Percentiles rank a stretch among this genome's conserved stretches.
These are phyloP conservation scores for Centaurea solstitialis DNA, from an alignment of 129 eudicot genomes.

Conservation along the genomic window DNA sequence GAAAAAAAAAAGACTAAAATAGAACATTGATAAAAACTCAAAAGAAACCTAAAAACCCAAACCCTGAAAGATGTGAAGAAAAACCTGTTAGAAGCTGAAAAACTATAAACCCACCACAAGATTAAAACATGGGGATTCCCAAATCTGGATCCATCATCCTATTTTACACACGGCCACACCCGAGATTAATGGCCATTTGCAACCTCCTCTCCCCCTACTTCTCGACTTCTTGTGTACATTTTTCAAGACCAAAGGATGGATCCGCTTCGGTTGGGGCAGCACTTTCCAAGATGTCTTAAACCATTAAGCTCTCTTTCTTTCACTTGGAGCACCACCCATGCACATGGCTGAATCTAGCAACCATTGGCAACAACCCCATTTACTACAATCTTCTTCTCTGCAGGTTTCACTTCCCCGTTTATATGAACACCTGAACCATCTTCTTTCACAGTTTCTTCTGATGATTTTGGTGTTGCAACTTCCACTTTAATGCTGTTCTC, in stretches of 20 bases:
- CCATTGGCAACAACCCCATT: constrained; percentile 59
- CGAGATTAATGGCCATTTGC: constrained; percentile 12
- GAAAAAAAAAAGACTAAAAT: neutral
- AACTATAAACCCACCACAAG: constrained; percentile 25
- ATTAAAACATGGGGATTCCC: constrained; percentile 12
- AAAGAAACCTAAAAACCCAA: constrained; percentile 25
- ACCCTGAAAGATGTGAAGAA: constrained; percentile 10
- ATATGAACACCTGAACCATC: constrained; percentile 17
- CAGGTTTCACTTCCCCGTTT: constrained; percentile 35
- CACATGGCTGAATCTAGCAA: constrained; percentile 31
- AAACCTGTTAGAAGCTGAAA: constrained; percentile 25
- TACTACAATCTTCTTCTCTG: constrained; percentile 29
- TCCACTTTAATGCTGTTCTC: constrained; percentile 36
- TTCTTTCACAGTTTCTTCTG: constrained; percentile 34
- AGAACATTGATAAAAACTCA: constrained; percentile 4
- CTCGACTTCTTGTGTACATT: constrained; percentile 9
- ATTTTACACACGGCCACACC: constrained; percentile 4
- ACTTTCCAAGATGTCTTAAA: neutral
- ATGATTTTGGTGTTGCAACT: constrained; percentile 26
- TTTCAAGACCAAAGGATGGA: constrained; percentile 8
- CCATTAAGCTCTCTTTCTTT: neutral
- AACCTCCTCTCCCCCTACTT: constrained; percentile 6
- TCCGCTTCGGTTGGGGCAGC: constrained; percentile 17
- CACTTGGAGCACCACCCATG: constrained; percentile 19
- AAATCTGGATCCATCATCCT: constrained; percentile 31